Conservation (phyloP, 2,329 filamentous ascomycete genomes). For the Rutstroemia sp. region DNA sequence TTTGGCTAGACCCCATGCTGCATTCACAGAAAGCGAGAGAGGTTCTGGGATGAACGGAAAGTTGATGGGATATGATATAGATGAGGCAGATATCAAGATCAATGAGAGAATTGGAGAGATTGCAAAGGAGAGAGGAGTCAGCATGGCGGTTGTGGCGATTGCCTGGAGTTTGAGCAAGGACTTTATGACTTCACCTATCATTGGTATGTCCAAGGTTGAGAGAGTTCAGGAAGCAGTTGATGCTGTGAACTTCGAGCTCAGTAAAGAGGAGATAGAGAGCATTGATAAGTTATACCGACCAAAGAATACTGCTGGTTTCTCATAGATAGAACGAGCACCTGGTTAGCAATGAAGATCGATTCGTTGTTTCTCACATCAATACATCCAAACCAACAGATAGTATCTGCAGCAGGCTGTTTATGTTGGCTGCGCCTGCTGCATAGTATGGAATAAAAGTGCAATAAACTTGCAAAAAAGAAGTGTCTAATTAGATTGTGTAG, state of each 20-base stretch:
- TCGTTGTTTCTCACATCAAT: too few relatives aligned
- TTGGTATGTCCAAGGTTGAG: constrained; percentile 41
- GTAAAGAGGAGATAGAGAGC: constrained; percentile 44
- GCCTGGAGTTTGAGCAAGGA: constrained; percentile 43
- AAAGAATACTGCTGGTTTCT: constrained; percentile 25
- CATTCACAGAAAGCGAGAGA: constrained; percentile 12
- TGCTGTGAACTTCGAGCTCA: constrained; percentile 34
- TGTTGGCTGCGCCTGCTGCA: too few relatives aligned
- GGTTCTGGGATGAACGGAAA: constrained; percentile 11
- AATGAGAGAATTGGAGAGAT: constrained; percentile 29
- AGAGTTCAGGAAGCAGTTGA: constrained; percentile 48
- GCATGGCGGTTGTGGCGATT: constrained; percentile 51
- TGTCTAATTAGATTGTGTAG: too few relatives aligned
- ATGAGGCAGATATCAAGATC: constrained; percentile 22
- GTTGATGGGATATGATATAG: constrained; percentile 13
- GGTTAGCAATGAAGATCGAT: too few relatives aligned
- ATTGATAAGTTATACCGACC: constrained; percentile 47
- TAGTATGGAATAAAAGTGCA: too few relatives aligned
- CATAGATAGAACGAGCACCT: not conserved
- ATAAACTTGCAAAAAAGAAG: too few relatives aligned
- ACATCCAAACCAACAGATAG: too few relatives aligned
- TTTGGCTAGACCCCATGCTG: constrained; percentile 14
- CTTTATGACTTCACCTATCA: constrained; percentile 37
- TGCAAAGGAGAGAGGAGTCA: constrained; percentile 46
- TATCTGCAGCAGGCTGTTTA: too few relatives aligned